Evolutionary conservation across 108 stramenopile species (phyloP), one percentile per base, ranked within the genome.

Genomic region (Seminavis robusta): DNA sequence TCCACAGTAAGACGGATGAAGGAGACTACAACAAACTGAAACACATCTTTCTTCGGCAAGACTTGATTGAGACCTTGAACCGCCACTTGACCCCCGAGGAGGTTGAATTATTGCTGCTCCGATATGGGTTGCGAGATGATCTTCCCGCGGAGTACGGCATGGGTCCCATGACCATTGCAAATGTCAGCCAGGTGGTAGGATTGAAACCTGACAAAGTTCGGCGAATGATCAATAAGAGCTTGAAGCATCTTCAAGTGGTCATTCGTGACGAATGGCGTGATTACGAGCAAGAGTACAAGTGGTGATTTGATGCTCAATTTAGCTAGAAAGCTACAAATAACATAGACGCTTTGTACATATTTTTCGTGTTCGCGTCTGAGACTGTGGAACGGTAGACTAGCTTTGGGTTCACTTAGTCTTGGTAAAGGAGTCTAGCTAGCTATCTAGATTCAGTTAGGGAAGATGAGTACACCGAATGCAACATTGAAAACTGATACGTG

Each of bases 141-240:
- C 65, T 69, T 59, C 52, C 64, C 7, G 21, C 9, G 34, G 37
- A 38, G 21, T 33, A 47, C 21, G 46, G 34, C 2, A 19, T 17
- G 16, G 82, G 84, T 10, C 84, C 79, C 16, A 59, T 83, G n/a
- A 91, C 89, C 19, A 85, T 91, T 21, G 83, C 81, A 23, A 77
- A 91, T 54, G 80, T 91, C 7, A 84, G 85, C 57, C 58, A 70
- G 20, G 56, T 77, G 15, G 79, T 85, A 8, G 83, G 81, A 36
- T 52, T 83, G 29, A 91, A 84, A 37, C 89, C 89, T 16, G 89
- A 87, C 48, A 84, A 87, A 45, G 89, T 91, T 4, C 67, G 89
- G 6, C 61, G 89, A 44, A 77, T 81, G 21, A 84, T 91, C 40
- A 80, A 77, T 20, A 68, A 74, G 33, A 69, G 79, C 56, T 65